Evolutionary conservation across 305 asterid species (phyloP).

Genomic region (Coffea humblotiana): DNA sequence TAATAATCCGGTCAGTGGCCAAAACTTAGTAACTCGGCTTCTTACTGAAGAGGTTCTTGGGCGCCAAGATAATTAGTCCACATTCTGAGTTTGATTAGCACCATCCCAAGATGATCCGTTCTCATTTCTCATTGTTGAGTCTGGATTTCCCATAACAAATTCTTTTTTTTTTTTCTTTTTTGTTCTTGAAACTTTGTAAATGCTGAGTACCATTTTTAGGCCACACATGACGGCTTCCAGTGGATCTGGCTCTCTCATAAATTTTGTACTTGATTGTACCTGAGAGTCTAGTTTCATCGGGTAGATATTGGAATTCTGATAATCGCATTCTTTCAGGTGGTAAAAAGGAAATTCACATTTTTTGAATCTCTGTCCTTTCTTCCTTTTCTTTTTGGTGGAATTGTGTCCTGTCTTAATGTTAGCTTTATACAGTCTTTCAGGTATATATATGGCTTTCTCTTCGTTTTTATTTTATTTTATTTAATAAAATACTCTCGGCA

Average conservation of each 20-base stretch:
- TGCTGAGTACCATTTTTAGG: conserved; percentile 20
- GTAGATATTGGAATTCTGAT: conserved; percentile 5
- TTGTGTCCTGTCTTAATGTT: neutral
- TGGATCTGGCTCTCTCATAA: conserved; percentile 15
- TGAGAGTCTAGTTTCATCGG: conserved; percentile 11
- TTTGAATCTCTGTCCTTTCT: neutral
- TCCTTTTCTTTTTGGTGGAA: neutral
- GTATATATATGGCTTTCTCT: no score
- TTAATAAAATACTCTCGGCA: neutral
- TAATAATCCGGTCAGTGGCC: conserved; percentile 5
- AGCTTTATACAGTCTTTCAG: neutral
- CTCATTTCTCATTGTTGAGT: conserved; percentile 8
- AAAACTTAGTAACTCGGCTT: conserved; percentile 18
- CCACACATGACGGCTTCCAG: neutral
- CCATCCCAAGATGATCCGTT: conserved; percentile 13
- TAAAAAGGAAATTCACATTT: neutral
- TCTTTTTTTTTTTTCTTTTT: neutral
- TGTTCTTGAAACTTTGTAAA: conserved; percentile 10
- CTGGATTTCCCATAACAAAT: conserved; percentile 3
- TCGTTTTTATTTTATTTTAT: neutral
- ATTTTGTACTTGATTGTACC: conserved; percentile 20
- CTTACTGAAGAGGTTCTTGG: conserved; percentile 24
- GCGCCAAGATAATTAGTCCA: conserved; percentile 16
- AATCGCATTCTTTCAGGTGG: conserved; percentile 19
- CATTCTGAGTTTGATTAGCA: neutral